Percentiles rank a stretch among this genome's conserved stretches.
phyloP scores from a whole-genome alignment of 495 filamentous ascomycete species.

The Daldinia childiae region DNA sequence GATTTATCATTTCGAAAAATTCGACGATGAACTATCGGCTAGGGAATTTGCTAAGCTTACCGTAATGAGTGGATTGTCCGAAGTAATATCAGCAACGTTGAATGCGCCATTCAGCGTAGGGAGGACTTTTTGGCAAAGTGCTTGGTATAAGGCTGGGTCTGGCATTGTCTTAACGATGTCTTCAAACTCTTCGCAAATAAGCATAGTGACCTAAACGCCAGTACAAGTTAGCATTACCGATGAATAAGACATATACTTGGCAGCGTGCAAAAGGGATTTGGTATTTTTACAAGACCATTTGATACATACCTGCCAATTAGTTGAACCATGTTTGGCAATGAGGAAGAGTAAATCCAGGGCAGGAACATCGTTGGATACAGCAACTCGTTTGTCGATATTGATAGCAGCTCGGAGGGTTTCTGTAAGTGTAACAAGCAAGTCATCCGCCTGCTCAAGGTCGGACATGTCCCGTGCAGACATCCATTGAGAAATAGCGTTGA shows the following conservation, averaged over 20 bases:
- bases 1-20: neutral
- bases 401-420: conserved; percentile 89
- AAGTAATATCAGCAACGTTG: conserved; percentile 83
- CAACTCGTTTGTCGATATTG: conserved; percentile 75
- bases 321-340: conserved; percentile 85
- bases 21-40: neutral
- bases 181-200: conserved; percentile 91
- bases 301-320: conserved; percentile 84
- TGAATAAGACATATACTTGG: neutral
- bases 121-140: conserved; percentile 86
- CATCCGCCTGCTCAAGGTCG: conserved; percentile 85
- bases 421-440: conserved; percentile 87
- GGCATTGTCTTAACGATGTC: conserved; percentile 77
- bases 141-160: conserved; percentile 72
- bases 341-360: conserved; percentile 88
- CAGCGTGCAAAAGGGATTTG: neutral
- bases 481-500: conserved; percentile 79
- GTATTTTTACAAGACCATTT: neutral
- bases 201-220: conserved; percentile 46
- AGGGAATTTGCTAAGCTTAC: conserved; percentile 50
- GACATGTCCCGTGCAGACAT: conserved; percentile 79
- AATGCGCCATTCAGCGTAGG: conserved; percentile 89
- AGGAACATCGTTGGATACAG: conserved; percentile 68
- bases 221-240: conserved; percentile 16
- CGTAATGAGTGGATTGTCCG: conserved; percentile 81